phyloP scores from a whole-genome alignment of 768 basidiomycete species.

The Exidia glandulosa region DNA sequence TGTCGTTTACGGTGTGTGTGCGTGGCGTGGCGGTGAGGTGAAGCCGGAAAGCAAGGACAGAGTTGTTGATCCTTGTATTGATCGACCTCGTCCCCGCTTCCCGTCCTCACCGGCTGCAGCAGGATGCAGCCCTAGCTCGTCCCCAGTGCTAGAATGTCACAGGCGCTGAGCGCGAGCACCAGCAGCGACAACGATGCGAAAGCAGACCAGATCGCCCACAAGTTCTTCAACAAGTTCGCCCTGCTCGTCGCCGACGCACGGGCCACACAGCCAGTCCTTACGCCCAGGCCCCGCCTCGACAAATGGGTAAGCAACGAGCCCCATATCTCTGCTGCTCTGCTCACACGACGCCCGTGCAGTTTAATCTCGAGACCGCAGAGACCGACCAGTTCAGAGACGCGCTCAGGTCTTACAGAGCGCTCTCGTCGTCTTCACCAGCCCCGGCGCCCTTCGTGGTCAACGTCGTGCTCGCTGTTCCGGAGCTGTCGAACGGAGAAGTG shows the following conservation, averaged over 20 bases:
- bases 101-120: no score
- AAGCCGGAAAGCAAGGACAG: no score
- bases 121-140: no score
- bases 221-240: conserved; percentile 73
- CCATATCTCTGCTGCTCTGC: neutral
- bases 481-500: conserved; percentile 50
- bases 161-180: no score
- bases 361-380: conserved; percentile 74
- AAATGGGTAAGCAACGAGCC: conserved; percentile 57
- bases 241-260: conserved; percentile 66
- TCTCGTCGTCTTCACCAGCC: conserved; percentile 32
- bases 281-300: conserved; percentile 43
- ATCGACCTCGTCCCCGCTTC: no score
- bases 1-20: no score
- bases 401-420: conserved; percentile 47
- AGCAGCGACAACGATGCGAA: no score
- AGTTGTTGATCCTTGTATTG: no score
- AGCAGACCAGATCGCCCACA: conserved; percentile 79
- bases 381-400: conserved; percentile 55
- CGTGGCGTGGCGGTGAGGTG: no score
- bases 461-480: conserved; percentile 60
- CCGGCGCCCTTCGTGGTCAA: conserved; percentile 50
- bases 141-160: no score
- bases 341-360: conserved; percentile 30
- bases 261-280: conserved; percentile 38